Base-by-base conservation (phyloP, 1,139 yeast species). In the Casaregolazyma lundiana region DNA sequence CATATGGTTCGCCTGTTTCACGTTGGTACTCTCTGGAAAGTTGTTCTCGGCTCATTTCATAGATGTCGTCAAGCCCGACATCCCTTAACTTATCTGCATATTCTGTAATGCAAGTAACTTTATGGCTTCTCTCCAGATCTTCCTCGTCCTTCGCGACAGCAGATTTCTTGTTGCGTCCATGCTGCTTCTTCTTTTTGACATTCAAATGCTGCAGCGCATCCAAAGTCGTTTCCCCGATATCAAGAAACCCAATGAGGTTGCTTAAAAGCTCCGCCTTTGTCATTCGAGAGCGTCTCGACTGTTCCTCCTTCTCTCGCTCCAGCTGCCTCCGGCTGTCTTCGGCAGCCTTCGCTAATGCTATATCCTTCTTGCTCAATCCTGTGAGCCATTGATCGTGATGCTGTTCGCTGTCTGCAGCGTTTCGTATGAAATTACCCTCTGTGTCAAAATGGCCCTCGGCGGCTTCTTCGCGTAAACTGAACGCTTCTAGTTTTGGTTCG, bases 201-300 rank as follows among this genome's bases (percentile, higher is more conserved):
- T 50, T 53, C 21, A 60, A 47, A 29, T 63, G 46, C 15, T 60
- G 64, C n/a, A 64, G 63, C 0, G 84, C 79, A 55, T 84, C 90
- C 60, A 81, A 53, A 2, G 86, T 76, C 0, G 83, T 73, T 59
- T 84, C 92, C 2, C 78, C 83, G 0, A 83, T 78, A 35, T 80
- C 76, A 36, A 84, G 62, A 1, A 62, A 24, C 0, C 53, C 63
- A 2, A 82, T 72, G 15, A 84, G 55, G 0, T 55, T 53, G 8
- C 47, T 51, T 13, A 81, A 51, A 2, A 74, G 47, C 15, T 54
- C 53, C 35, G 44, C 18, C 40, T 56, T 50, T 0, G 60, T 51
- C 2, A 42, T 40, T 26, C 32, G 11, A 26, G 32, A 26, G 6
- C 32, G 32, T 13, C 32, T 26, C 11, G 26, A 41, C 32, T 13